A percentile compares a stretch with the other conserved stretches of the same genome.
phyloP scores from a whole-genome alignment of 495 filamentous ascomycete species.

The Talaromyces proteolyticus region DNA sequence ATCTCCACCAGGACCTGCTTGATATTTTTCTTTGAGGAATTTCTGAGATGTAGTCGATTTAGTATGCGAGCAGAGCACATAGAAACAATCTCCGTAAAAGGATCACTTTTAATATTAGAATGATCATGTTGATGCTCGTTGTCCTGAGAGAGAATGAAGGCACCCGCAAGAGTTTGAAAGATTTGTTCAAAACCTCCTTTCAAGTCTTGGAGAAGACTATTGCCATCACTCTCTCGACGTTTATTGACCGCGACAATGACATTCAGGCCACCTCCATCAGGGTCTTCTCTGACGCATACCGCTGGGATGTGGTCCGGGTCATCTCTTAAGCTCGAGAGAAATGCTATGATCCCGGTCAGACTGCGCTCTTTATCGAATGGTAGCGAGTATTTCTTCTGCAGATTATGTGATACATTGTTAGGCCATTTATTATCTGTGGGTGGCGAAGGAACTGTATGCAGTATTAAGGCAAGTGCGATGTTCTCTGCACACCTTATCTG shows the following conservation, averaged over 20 bases:
- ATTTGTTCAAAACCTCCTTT: constrained; percentile 17
- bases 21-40: constrained; percentile 9
- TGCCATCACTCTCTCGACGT: constrained; percentile 11
- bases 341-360: constrained; percentile 15
- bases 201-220: constrained; percentile 11
- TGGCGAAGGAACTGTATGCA: too few species aligned
- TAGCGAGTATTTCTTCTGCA: constrained; percentile 6
- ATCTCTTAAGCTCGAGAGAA: constrained; percentile 16
- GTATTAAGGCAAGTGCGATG: too few species aligned
- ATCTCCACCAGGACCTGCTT: constrained; percentile 11
- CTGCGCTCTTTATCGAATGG: constrained; percentile 8
- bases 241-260: constrained; percentile 19
- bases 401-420: too few species aligned
- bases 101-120: constrained; percentile 10
- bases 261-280: constrained; percentile 9
- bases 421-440: too few species aligned
- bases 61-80: constrained; percentile 20
- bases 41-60: constrained; percentile 18
- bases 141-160: not conserved
- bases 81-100: constrained; percentile 16
- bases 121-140: constrained; percentile 8
- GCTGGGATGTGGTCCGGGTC: constrained; percentile 17
- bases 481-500: too few species aligned
- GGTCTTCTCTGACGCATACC: constrained; percentile 24
- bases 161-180: constrained; percentile 12